Evolutionary conservation across 2,329 filamentous ascomycete species (phyloP), one percentile per base, ranked within the genome.

Genomic region (Pseudogymnoascus sp.): DNA sequence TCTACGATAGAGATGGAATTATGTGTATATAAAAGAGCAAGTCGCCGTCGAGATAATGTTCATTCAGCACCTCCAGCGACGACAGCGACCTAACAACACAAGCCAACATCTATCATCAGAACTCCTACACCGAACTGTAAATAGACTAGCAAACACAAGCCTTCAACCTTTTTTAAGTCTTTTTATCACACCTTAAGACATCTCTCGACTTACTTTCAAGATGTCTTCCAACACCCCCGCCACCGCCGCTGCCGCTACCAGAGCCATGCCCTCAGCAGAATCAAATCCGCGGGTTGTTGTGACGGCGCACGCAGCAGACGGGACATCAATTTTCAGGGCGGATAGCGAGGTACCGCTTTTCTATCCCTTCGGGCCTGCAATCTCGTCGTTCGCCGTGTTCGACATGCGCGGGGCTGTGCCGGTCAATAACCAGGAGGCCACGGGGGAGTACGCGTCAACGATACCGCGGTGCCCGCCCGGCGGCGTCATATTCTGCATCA

Each of bases 401-500:
- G 73, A 76, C 68, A 62, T 64, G 14, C 66, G 69, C 14, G 40
- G 62, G 4, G 41, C 68, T 0, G 67, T 77, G 7, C 75, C 75
- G 0, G 72, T 70, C 14, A 70, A 70, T 55, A 74, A 75, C 62
- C 33, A 60, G 1, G 60, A 61, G 4, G 28, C 60, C 12, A 66
- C 67, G 11, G 66, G 65, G 7, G 38, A 41, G 16, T 41, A 41
- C 16, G 38, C 16, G 8, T 41, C 38, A 12, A 41, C 38, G 38
- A 64, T 76, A 2, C 75, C 76, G 0, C 71, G 75, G 21, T 75
- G 73, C n/a, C 69, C 74, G 4, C 72, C 72, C 0, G 37, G 63
- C 3, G 78, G 77, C 7, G 66, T 73, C n/a, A 63, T 72, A 16
- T 77, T 77, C 65, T 69, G 71, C 62, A 66, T 63, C 25, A 62